phyloP scores from a whole-genome alignment of 306 rosid species.

The Acacia melanoxylon region DNA sequence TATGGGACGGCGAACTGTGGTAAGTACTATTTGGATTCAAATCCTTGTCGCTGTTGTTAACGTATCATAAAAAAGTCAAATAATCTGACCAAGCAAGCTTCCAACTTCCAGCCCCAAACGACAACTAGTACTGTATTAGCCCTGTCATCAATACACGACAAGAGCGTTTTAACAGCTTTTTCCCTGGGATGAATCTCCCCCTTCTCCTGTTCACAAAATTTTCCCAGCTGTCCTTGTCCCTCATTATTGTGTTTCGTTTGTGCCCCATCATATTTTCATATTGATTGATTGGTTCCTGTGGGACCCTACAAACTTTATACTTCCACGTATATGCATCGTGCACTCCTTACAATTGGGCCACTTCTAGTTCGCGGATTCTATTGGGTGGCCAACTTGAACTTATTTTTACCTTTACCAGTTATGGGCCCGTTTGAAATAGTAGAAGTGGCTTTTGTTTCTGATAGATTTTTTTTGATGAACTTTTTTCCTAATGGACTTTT shows the following conservation, averaged over 20 bases:
- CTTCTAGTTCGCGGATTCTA: conserved; percentile 35
- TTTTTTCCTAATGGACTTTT: too few species aligned
- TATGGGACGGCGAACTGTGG: conserved; percentile 19
- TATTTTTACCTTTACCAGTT: too few species aligned
- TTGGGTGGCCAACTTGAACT: conserved; percentile 33
- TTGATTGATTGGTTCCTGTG: conserved; percentile 29
- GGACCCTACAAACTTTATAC: conserved; percentile 8
- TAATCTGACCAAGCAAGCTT: conserved; percentile 40
- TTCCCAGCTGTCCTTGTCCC: background rate
- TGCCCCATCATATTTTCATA: background rate
- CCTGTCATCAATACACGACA: conserved; percentile 26
- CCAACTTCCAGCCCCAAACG: background rate
- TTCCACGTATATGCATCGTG: conserved; percentile 37
- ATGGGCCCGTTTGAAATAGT: too few species aligned
- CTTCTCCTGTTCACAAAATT: conserved; percentile 29
- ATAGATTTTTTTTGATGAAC: too few species aligned
- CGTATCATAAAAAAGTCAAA: conserved; percentile 32
- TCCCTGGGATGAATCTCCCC: background rate
- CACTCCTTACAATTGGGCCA: conserved; percentile 32
- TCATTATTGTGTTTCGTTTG: background rate
- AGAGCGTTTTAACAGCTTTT: conserved; percentile 29
- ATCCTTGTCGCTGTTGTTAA: conserved; percentile 36
- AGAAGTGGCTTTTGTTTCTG: too few species aligned
- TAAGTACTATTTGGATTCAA: conserved; percentile 16
- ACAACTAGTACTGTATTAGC: background rate